Evolutionary conservation across 106 monocot species (phyloP).

Genomic region (Posidonia australis): DNA sequence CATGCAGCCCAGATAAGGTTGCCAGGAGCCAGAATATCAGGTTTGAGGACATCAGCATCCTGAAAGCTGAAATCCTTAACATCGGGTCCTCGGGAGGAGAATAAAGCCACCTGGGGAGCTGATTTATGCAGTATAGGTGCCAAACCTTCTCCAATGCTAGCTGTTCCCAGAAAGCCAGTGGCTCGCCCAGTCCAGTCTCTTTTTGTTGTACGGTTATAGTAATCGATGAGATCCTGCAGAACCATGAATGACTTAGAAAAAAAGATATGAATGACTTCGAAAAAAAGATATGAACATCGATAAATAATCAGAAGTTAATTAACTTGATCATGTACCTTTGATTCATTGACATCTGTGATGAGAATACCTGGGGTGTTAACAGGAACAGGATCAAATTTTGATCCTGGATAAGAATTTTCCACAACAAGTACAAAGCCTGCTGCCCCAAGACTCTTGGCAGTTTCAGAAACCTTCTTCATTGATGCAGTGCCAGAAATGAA

Average conservation of each 20-base stretch:
- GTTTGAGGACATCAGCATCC: slow-evolving; percentile 97
- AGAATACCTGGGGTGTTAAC: slow-evolving; percentile 75
- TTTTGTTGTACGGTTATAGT: slow-evolving; percentile 72
- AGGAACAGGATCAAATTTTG: slow-evolving; percentile 85
- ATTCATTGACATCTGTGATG: slow-evolving; percentile 48
- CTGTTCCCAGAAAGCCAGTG: slow-evolving; percentile 49
- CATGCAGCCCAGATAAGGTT: slow-evolving; percentile 98
- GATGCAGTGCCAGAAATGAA: slow-evolving; percentile 91
- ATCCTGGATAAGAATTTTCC: slow-evolving; percentile 74
- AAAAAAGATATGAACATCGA: not conserved
- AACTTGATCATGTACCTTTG: slow-evolving; percentile 39
- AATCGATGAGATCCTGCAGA: slow-evolving; percentile 70
- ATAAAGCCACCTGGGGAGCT: slow-evolving; percentile 88
- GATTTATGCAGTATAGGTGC: slow-evolving; percentile 74
- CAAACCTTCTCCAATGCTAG: slow-evolving; percentile 75
- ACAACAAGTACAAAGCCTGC: slow-evolving; percentile 90
- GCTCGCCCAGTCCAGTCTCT: slow-evolving; percentile 85
- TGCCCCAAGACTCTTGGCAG: slow-evolving; percentile 80
- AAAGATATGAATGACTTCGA: not conserved
- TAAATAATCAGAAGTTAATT: not conserved
- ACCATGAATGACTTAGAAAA: slow-evolving; percentile 1
- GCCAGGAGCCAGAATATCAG: slow-evolving; percentile 95
- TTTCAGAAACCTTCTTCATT: slow-evolving; percentile 79
- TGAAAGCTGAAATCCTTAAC: slow-evolving; percentile 96
- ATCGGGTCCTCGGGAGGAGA: slow-evolving; percentile 93